These are phyloP conservation scores for Fusarium sp. DNA, from an alignment of 2,329 filamentous ascomycete genomes.

Conservation along the genomic window DNA sequence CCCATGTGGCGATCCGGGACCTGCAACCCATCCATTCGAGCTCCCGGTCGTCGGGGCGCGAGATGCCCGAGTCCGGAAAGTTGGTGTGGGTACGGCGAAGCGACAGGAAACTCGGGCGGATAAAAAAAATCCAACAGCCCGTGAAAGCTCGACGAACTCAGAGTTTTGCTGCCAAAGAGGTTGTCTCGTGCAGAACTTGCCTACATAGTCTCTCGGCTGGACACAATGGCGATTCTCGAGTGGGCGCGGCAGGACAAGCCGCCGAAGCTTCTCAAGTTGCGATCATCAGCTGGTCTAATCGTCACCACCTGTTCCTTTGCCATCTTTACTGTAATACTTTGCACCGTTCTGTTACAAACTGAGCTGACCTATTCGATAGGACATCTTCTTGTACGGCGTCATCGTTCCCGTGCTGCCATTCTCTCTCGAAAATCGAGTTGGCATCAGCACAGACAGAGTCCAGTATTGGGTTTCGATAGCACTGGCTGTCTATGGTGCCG, in stretches of 20 bases:
- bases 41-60: constrained; percentile 20
- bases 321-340: constrained; percentile 48
- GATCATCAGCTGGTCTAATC: constrained; percentile 49
- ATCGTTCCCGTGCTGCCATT: constrained; percentile 51
- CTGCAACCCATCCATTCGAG: neutral
- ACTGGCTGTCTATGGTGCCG: constrained; percentile 48
- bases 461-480: constrained; percentile 53
- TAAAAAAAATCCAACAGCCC: constrained; percentile 3
- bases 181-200: neutral
- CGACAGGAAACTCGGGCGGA: constrained; percentile 9
- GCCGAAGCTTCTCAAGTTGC: constrained; percentile 44
- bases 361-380: constrained; percentile 37
- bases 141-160: neutral
- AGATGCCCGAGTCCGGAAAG: constrained; percentile 20
- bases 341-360: neutral
- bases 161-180: neutral
- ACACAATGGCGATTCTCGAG: constrained; percentile 29
- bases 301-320: constrained; percentile 49
- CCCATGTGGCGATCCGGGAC: constrained; percentile 15
- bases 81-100: constrained; percentile 23
- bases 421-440: constrained; percentile 43
- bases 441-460: constrained; percentile 41
- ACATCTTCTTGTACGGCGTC: constrained; percentile 51
- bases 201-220: neutral
- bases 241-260: constrained; percentile 36